Percentiles rank a stretch among this genome's conserved stretches.
These are phyloP conservation scores for Lippia alba DNA, from an alignment of 305 asterid species.

Conservation along the genomic window DNA sequence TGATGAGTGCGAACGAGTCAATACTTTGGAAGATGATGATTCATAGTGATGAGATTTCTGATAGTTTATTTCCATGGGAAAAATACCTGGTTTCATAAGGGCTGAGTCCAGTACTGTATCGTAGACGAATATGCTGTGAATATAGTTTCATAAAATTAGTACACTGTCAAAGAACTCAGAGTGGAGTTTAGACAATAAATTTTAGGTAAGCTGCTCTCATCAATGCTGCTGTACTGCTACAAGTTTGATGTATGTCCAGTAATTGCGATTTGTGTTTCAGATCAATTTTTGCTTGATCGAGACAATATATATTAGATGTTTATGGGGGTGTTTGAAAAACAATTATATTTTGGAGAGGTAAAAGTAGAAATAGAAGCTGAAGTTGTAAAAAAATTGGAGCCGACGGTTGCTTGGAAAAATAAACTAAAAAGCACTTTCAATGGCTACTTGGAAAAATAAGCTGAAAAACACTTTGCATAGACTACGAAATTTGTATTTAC, in stretches of 20 bases:
- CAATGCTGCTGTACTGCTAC: background rate
- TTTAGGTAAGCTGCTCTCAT: background rate
- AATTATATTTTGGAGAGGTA: too few relatives aligned
- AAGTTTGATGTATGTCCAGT: background rate
- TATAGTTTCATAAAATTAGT: constrained; percentile 1
- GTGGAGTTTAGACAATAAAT: background rate
- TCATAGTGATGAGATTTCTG: constrained; percentile 32
- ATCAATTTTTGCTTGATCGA: background rate
- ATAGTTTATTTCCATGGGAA: background rate
- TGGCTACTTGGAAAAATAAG: too few relatives aligned
- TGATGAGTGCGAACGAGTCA: constrained; percentile 92
- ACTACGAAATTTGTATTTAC: too few relatives aligned
- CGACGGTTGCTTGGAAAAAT: too few relatives aligned
- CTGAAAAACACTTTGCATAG: too few relatives aligned
- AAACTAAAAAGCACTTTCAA: too few relatives aligned
- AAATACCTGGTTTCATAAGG: background rate
- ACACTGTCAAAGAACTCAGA: constrained; percentile 3
- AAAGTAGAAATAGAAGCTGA: too few relatives aligned
- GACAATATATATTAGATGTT: too few relatives aligned
- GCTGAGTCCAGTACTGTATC: constrained; percentile 1
- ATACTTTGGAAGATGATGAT: constrained; percentile 73
- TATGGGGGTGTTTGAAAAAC: too few relatives aligned
- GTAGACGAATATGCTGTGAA: background rate
- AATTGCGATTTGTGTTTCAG: background rate
- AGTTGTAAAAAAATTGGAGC: too few relatives aligned